Base-by-base conservation (phyloP, 192 early-diverging fungal species). In the Coemansia sp. region DNA sequence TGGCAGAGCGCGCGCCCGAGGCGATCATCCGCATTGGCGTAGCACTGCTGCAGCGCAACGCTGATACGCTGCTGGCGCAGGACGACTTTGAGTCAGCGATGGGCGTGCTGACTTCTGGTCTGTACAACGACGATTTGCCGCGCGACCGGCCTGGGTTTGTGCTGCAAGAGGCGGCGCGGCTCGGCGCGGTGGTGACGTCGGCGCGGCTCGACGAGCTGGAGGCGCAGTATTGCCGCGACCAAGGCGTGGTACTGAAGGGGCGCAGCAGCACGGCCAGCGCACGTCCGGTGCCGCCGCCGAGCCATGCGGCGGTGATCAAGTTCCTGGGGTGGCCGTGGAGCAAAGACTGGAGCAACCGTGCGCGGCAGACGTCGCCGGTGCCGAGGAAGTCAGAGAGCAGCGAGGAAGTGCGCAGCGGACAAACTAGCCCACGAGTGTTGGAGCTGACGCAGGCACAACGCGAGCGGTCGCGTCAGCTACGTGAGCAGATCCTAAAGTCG, bases 1-100 rank as follows among this genome's bases (percentile, higher is more conserved):
- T 96, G 66, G 87, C 89, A 3, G 94, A 98, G 70, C 95, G 96
- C 51, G 85, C 88, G 10, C 83, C 90, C n/a, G 96, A 96, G 70
- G 83, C 92, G 6, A 90, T 96, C 60, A 89, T 96, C 77, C 86
- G 90, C 3, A 88, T 97, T 10, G 91, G 92, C 0, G 81, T 97
- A 23, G 91, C 96, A 4, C 84, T 98, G 73, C 70, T 98, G 68
- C 87, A 91, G 59, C 88, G 88, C 56, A 94, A 95, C 57, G 83
- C 85, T 50, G 86, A 87, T 26, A 72, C 66, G 20, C 67, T 98
- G 58, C 71, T 93, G 65, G 69, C 69, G 19, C 86, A 95, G 40
- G 79, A 89, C 49, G 83, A 90, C 56, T 92, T 95, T 64, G 94
- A 94, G 82, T 85, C 86, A 5, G 69, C 91, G 7, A 82, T 98